A percentile compares a stretch with the other conserved stretches of the same genome.
These are phyloP conservation scores for Leccinum olivaceopallidum DNA, from an alignment of 768 basidiomycete species.

Conservation along the genomic window DNA sequence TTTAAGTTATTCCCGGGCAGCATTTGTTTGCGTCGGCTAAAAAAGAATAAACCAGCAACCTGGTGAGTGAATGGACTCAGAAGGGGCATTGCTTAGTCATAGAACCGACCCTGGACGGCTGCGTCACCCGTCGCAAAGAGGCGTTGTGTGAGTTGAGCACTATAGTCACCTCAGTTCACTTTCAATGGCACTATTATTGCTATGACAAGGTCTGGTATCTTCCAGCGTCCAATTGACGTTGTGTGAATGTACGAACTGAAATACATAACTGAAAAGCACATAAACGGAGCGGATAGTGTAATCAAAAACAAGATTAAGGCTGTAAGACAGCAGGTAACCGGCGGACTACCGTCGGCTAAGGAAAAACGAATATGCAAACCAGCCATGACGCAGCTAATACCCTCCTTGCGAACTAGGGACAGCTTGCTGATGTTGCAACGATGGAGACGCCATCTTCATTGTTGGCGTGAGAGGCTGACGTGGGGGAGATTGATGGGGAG, in stretches of 20 bases:
- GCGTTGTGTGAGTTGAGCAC: too few species aligned
- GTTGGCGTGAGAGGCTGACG: slow-evolving; percentile 51
- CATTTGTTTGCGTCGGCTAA: slow-evolving; percentile 27
- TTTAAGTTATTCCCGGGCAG: not conserved
- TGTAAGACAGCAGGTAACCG: slow-evolving; percentile 20
- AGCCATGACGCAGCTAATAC: slow-evolving; percentile 38
- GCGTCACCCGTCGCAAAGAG: not conserved
- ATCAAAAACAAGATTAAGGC: slow-evolving; percentile 32
- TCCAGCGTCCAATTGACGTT: slow-evolving; percentile 21
- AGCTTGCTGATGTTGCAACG: slow-evolving; percentile 54
- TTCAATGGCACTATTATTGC: not conserved
- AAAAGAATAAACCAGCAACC: not conserved
- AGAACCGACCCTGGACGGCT: not conserved
- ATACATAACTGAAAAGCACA: slow-evolving; percentile 42
- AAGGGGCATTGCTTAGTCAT: not conserved
- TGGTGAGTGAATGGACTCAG: not conserved
- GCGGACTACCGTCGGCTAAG: slow-evolving; percentile 8
- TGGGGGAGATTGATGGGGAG: slow-evolving; percentile 47
- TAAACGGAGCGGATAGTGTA: slow-evolving; percentile 37
- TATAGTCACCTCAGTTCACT: not conserved
- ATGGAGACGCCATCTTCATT: slow-evolving; percentile 54
- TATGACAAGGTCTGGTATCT: slow-evolving; percentile 11
- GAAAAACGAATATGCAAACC: slow-evolving; percentile 16
- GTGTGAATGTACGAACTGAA: slow-evolving; percentile 30
- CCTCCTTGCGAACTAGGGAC: slow-evolving; percentile 53